These are phyloP conservation scores for Cydonia oblonga DNA, from an alignment of 331 rosid species.

Conservation along the genomic window DNA sequence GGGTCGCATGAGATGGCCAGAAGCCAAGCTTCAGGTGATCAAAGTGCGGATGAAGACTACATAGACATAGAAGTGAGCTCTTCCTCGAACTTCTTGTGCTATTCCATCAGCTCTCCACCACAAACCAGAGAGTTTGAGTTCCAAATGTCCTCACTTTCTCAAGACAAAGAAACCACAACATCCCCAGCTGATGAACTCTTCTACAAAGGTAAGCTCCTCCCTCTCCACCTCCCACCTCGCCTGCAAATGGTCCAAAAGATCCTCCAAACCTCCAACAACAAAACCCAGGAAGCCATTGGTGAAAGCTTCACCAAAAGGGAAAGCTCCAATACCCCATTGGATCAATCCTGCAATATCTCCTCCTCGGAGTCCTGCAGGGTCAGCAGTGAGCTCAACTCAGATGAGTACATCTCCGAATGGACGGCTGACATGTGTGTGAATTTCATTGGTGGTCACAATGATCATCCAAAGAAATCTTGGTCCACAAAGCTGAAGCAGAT, in stretches of 20 bases:
- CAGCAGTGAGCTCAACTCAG: constrained; percentile 56
- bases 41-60: constrained; percentile 53
- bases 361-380: constrained; percentile 60
- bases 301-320: constrained; percentile 13
- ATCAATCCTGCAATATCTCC: constrained; percentile 34
- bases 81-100: constrained; percentile 31
- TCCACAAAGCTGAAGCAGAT: constrained; percentile 59
- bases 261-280: constrained; percentile 27
- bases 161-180: constrained; percentile 32
- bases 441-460: constrained; percentile 11
- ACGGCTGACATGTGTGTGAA: constrained; percentile 25
- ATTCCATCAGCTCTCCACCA: constrained; percentile 39
- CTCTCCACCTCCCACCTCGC: constrained; percentile 94
- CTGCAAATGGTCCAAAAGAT: constrained; percentile 70
- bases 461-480: constrained; percentile 44
- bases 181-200: constrained; percentile 92
- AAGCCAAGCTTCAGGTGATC: constrained; percentile 31
- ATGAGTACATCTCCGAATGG: constrained; percentile 41
- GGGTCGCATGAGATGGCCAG: constrained; percentile 49
- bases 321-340: constrained; percentile 23
- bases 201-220: constrained; percentile 91
- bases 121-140: constrained; percentile 72
- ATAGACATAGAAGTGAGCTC: constrained; percentile 72
- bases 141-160: constrained; percentile 53
- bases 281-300: constrained; percentile 25